Conservation (phyloP, 2,329 filamentous ascomycete species). For the Phoma sp. region DNA sequence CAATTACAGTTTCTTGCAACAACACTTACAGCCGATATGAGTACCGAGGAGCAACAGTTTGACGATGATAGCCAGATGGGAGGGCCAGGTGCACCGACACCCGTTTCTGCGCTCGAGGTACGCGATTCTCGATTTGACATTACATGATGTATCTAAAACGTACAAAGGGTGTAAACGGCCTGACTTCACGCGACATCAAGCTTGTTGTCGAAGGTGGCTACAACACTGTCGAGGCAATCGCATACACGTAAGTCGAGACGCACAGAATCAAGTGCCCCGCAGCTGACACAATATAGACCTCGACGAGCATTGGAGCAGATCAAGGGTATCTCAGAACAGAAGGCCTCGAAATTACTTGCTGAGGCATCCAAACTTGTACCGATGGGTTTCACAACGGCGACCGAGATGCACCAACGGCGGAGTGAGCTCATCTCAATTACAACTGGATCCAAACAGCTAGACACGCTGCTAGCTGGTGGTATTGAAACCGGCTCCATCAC, state of each 20-base stretch:
- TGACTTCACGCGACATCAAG: slow-evolving; percentile 96
- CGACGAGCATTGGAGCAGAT: slow-evolving; percentile 86
- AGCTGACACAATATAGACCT: slow-evolving; percentile 57
- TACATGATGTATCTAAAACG: slow-evolving; percentile 8
- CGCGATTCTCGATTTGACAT: slow-evolving; percentile 26
- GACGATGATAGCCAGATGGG: slow-evolving; percentile 69
- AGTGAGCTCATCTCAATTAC: slow-evolving; percentile 98
- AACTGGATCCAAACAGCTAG: slow-evolving; percentile 95
- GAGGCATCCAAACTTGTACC: slow-evolving; percentile 98
- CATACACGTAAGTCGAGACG: slow-evolving; percentile 75
- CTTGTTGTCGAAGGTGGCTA: slow-evolving; percentile 89
- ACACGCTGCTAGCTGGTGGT: slow-evolving; percentile 91
- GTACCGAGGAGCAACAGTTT: slow-evolving; percentile 71
- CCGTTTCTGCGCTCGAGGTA: slow-evolving; percentile 86
- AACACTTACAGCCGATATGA: slow-evolving; percentile 48
- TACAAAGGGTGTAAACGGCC: slow-evolving; percentile 79
- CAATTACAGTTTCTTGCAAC: background rate
- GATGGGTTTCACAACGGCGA: slow-evolving; percentile 98
- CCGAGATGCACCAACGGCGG: slow-evolving; percentile 96
- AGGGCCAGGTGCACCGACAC: slow-evolving; percentile 92
- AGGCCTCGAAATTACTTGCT: slow-evolving; percentile 86
- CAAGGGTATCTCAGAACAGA: slow-evolving; percentile 97
- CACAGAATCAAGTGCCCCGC: background rate
- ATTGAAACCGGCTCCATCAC: slow-evolving; percentile 98
- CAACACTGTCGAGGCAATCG: slow-evolving; percentile 94